These are phyloP conservation scores for Umbelopsis sp. DNA, from an alignment of 192 early-diverging fungal species.

Conservation along the genomic window DNA sequence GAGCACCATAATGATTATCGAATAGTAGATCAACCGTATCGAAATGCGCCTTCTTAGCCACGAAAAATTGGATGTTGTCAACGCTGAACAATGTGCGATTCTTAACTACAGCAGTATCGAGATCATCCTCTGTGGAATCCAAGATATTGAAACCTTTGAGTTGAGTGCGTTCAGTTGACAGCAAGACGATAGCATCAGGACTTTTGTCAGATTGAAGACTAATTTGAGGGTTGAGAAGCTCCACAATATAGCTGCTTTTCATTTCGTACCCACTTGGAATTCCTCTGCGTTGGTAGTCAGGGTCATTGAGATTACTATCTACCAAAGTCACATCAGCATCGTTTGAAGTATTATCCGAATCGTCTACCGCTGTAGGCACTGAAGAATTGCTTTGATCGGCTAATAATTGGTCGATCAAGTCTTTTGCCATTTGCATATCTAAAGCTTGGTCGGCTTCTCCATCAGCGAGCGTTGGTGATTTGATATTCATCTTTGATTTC, in stretches of 20 bases:
- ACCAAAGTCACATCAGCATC: background rate
- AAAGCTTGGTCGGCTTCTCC: conserved; percentile 29
- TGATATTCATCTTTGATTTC: conserved; percentile 14
- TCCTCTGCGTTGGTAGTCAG: conserved; percentile 48
- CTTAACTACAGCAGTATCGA: conserved; percentile 57
- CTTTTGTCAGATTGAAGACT: conserved; percentile 62
- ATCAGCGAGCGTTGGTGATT: background rate
- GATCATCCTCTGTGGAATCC: conserved; percentile 51
- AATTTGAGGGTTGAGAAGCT: conserved; percentile 74
- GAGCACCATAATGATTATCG: conserved; percentile 52
- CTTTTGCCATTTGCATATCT: conserved; percentile 39
- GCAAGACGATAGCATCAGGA: conserved; percentile 55
- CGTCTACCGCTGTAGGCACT: conserved; percentile 48
- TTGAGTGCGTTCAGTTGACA: conserved; percentile 60
- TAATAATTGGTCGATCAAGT: conserved; percentile 51
- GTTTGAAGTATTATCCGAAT: conserved; percentile 19
- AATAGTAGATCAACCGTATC: conserved; percentile 41
- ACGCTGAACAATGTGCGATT: conserved; percentile 60
- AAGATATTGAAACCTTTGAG: conserved; percentile 58
- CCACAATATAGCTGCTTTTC: conserved; percentile 60
- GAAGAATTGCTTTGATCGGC: conserved; percentile 45
- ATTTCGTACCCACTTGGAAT: conserved; percentile 56
- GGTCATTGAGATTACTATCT: conserved; percentile 42
- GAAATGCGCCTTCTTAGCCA: conserved; percentile 48
- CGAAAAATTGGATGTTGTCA: conserved; percentile 71